Conservation (phyloP, 805 yeast species). For the Metschnikowia lachancei region DNA sequence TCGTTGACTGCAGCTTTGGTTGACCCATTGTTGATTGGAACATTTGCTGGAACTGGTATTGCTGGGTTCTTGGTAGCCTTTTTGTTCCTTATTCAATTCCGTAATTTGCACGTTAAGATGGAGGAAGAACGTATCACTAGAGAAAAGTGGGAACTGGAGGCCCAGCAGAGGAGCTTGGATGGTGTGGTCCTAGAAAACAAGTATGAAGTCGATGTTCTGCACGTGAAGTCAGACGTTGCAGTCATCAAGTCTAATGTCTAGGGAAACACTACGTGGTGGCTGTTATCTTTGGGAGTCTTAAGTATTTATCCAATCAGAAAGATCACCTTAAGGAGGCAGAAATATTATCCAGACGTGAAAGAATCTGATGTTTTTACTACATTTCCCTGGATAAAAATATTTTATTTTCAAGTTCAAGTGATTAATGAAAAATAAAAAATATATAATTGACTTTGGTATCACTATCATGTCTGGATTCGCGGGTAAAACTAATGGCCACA, state of each 20-base stretch:
- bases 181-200: not conserved
- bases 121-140: conserved; percentile 29
- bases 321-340: too few species aligned
- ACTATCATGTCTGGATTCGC: too few species aligned
- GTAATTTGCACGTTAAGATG: conserved; percentile 42
- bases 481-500: too few species aligned
- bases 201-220: not conserved
- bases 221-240: conserved; percentile 3
- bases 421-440: too few species aligned
- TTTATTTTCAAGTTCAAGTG: too few species aligned
- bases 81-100: conserved; percentile 33
- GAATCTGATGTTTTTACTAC: too few species aligned
- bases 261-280: too few species aligned
- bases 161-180: not conserved
- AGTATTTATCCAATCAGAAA: too few species aligned
- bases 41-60: conserved; percentile 39
- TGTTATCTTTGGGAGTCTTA: too few species aligned
- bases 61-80: conserved; percentile 36
- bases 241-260: conserved; percentile 6
- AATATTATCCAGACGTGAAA: too few species aligned
- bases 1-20: conserved; percentile 39
- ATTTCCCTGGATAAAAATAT: too few species aligned
- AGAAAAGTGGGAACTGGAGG: conserved; percentile 3
- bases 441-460: too few species aligned
- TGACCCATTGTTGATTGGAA: conserved; percentile 44